phyloP scores from a whole-genome alignment of 2,329 filamentous ascomycete genomes.

The Aspergillus piperis region DNA sequence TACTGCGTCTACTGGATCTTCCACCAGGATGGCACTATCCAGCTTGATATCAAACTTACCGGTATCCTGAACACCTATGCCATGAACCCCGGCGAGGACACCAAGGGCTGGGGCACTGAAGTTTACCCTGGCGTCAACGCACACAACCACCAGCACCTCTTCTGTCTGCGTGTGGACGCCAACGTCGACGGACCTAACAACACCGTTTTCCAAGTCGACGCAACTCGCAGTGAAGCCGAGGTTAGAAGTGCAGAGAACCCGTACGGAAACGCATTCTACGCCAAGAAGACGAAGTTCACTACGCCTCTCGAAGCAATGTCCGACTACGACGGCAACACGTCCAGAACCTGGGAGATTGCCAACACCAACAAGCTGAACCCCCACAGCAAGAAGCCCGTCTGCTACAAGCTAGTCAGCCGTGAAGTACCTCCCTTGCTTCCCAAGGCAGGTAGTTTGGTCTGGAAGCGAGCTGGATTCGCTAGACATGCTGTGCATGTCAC shows the following conservation, averaged over 20 bases:
- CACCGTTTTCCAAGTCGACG: conserved; percentile 81
- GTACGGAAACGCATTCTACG: conserved; percentile 89
- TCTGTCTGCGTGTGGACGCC: conserved; percentile 84
- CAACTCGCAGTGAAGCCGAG: conserved; percentile 67
- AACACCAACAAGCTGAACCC: conserved; percentile 84
- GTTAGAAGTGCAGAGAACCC: conserved; percentile 80
- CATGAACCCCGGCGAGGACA: conserved; percentile 77
- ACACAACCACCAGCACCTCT: conserved; percentile 94
- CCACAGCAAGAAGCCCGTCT: conserved; percentile 79
- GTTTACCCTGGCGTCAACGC: conserved; percentile 91
- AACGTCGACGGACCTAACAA: conserved; percentile 85
- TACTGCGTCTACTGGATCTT: conserved; percentile 89
- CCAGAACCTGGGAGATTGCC: conserved; percentile 85
- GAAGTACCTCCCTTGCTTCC: conserved; percentile 79
- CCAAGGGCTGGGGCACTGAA: conserved; percentile 84
- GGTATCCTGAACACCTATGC: conserved; percentile 91
- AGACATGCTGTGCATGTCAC: conserved; percentile 86
- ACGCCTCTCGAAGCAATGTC: conserved; percentile 69
- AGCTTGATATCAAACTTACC: conserved; percentile 87
- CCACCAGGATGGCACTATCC: conserved; percentile 87
- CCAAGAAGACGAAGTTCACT: conserved; percentile 75
- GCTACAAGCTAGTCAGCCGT: conserved; percentile 86
- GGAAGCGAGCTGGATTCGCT: conserved; percentile 87
- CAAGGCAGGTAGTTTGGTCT: conserved; percentile 78
- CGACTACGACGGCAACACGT: conserved; percentile 78